Base-by-base conservation (phyloP, 129 eudicot genomes). In the Tanacetum coccineum region DNA sequence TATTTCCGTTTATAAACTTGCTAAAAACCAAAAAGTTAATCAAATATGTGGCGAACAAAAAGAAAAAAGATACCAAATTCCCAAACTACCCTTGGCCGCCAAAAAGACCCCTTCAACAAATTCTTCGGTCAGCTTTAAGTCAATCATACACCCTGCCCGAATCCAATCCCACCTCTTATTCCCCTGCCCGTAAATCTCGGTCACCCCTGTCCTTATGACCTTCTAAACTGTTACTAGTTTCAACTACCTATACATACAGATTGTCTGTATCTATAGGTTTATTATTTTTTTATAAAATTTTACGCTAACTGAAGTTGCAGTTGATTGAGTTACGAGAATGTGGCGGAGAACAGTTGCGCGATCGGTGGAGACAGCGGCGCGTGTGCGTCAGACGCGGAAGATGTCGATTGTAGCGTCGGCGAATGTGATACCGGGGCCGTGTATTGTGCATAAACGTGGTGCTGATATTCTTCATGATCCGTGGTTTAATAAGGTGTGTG, bases 401-500 rank as follows among this genome's bases (percentile, higher is more conserved):
- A 13, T 80, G 58, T 86, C 80, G n/a, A 68, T 76, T 19, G 46
- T 40, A 6, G 51, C 89, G 42, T 68, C 95, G 13, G 76, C 85
- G n/a, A 45, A 74, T 32, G 59, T 70, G 77, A 84, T 89, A 13
- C 87, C 95, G 0, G 87, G 79, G 25, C 99, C 99, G 20, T 81
- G 87, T 77, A 87, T 89, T 64, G 86, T 94, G 36, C 99, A 89
- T 76, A 94, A 94, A 80, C 97, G 99, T 32, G 99, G 99, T 9
- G 73, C 95, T 55, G 99, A 94, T 87, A 87, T 94, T 66, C 99
- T 94, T 53, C 99, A 94, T 67, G 99, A 94, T 84, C 99, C 99
- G 0, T 94, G 99, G 99, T 89, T 89, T 67, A 94, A 94, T 40
- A 94, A 94, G 99, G 99, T 94, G 42, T 36, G 42, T 6, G 10